Evolutionary conservation across 306 rosid species (phyloP).

Genomic region (Acmispon strigosus): DNA sequence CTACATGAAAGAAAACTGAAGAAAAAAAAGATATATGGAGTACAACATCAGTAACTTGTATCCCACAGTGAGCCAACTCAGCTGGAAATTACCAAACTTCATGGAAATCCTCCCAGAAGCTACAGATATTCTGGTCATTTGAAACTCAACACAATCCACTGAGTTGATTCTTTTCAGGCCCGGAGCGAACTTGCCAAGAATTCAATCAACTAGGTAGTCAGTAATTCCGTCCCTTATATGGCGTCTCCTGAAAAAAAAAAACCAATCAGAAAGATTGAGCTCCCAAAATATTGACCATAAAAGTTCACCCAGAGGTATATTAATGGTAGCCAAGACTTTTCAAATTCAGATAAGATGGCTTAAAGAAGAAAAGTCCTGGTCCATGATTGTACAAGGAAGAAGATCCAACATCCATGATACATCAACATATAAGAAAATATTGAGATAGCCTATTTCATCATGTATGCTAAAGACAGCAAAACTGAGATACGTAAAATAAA

Average conservation of each 20-base stretch:
- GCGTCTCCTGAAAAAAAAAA: conserved; percentile 58
- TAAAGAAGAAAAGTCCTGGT: background rate
- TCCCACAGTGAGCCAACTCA: conserved; percentile 18
- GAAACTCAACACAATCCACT: conserved; percentile 13
- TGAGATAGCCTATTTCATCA: background rate
- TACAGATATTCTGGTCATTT: conserved; percentile 10
- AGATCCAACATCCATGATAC: conserved; percentile 8
- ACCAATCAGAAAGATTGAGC: background rate
- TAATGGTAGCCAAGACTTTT: background rate
- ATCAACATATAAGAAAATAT: background rate
- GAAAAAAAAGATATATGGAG: conserved; percentile 22
- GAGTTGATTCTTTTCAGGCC: conserved; percentile 22
- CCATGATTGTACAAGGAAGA: background rate
- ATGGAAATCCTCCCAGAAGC: conserved; percentile 12
- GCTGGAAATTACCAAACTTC: background rate
- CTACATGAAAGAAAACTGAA: conserved; percentile 27
- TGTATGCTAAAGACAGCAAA: background rate
- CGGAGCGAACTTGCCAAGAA: background rate
- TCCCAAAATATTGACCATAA: background rate
- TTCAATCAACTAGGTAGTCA: conserved; percentile 31
- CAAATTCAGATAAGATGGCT: conserved; percentile 8
- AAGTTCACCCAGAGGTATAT: background rate
- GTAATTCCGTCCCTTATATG: conserved; percentile 73
- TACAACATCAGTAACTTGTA: conserved; percentile 19
- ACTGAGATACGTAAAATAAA: background rate